Conservation (phyloP, 2,329 filamentous ascomycete genomes). For the Chalaropsis ovoidea region DNA sequence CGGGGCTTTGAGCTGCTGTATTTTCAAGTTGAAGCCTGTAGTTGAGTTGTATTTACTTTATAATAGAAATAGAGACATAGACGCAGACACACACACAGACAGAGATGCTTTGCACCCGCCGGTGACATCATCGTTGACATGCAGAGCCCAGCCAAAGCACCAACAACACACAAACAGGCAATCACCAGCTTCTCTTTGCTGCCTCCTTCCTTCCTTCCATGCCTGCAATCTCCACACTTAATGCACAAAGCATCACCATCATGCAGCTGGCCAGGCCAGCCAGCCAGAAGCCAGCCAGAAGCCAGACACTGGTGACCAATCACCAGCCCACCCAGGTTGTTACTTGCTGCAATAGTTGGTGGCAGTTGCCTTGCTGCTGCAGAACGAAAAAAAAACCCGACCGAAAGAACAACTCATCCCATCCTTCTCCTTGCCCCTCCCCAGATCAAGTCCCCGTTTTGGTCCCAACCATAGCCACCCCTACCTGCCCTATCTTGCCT, state of each 20-base stretch:
- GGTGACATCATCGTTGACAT: neutral
- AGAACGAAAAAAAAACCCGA: neutral
- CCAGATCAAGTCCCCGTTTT: too few relatives aligned
- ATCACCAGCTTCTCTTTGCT: neutral
- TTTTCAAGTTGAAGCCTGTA: too few relatives aligned
- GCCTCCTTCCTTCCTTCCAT: slow-evolving; percentile 7
- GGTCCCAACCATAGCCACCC: neutral
- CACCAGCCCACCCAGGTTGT: too few relatives aligned
- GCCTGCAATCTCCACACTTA: slow-evolving; percentile 4
- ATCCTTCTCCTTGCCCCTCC: neutral
- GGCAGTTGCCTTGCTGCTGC: neutral
- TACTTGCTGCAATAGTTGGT: neutral
- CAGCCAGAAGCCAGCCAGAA: neutral
- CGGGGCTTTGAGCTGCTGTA: too few relatives aligned
- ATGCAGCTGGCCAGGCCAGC: neutral
- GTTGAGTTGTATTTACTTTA: too few relatives aligned
- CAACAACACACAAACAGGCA: neutral
- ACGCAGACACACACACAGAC: neutral
- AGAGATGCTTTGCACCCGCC: neutral
- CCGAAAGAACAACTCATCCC: slow-evolving; percentile 1
- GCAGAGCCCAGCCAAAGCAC: neutral
- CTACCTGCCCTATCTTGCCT: neutral
- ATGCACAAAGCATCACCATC: slow-evolving; percentile 5
- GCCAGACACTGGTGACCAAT: too few relatives aligned
- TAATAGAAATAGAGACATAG: too few relatives aligned